phyloP scores from a whole-genome alignment of 2,329 filamentous ascomycete species.

The Sporothrix humicola region DNA sequence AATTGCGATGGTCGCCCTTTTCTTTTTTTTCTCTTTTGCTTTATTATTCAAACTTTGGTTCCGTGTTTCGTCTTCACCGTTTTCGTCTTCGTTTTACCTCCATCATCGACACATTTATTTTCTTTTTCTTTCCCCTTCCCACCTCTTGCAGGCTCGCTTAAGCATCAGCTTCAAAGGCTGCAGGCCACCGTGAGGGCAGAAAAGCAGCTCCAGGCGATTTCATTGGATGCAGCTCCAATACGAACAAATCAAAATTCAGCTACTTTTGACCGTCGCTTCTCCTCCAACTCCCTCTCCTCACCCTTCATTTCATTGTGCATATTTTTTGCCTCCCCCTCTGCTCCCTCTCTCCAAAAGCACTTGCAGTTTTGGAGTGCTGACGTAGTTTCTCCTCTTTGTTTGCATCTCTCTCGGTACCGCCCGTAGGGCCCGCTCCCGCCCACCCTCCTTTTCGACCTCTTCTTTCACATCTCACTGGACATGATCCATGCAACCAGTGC shows the following conservation, averaged over 20 bases:
- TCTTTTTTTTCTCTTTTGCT: not conserved
- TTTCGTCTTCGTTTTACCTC: too few relatives aligned
- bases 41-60: too few relatives aligned
- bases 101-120: too few relatives aligned
- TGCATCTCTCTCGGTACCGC: constrained; percentile 12
- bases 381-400: not conserved
- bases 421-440: not conserved
- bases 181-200: not conserved
- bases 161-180: not conserved
- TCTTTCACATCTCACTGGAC: not conserved
- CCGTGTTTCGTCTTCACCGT: too few relatives aligned
- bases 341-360: too few relatives aligned
- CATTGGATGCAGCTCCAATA: not conserved
- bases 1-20: not conserved
- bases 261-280: too few relatives aligned
- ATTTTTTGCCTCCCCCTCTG: not conserved
- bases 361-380: too few relatives aligned
- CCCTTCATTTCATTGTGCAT: not conserved
- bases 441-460: not conserved
- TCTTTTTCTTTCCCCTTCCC: not conserved
- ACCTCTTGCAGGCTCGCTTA: not conserved
- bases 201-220: not conserved
- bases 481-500: not conserved
- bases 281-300: not conserved
- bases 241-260: too few relatives aligned